Evolutionary conservation across 1,284 basidiomycete species (phyloP), one percentile per base, ranked within the genome.

Genomic region (Agaricales sp.): DNA sequence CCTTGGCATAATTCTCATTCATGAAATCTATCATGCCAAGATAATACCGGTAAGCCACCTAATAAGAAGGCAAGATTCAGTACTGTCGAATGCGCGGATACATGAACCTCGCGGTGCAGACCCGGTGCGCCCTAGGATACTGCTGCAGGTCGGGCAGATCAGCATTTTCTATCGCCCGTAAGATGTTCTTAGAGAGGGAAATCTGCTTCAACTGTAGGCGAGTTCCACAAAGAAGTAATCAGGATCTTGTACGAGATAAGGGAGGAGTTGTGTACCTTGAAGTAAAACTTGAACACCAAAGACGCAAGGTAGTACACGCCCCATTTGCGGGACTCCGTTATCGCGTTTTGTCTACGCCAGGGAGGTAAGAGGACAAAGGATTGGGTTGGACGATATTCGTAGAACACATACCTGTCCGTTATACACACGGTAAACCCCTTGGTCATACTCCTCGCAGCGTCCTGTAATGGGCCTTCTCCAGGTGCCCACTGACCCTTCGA

Each of bases 301-400:
- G 87, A 87, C 1, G 94, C 93, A n/a, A 96, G 78, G 58, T 93
- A 91, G 67, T 98, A 99, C 0, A 93, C 81, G 2, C 94, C 95
- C 82, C 84, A 92, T 66, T 92, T 91, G 48, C 91, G 74, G n/a
- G 89, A 92, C 61, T 87, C 79, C 2, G 75, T 69, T 21, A 79
- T 71, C 50, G 83, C 76, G 49, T 83, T 87, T 49, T 67, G 73
- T 57, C 86, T 81, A 52, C 14, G 13, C 20, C 20, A 26, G 24
- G 8, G 13, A n/a, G n/a, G n/a, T n/a, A n/a, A n/a, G n/a, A n/a
- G n/a, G n/a, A n/a, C n/a, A n/a, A n/a, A 12, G 12, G 30, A 12
- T 37, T 37, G 30, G 11, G 11, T 37, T 37, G 30, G 30, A 12
- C 16, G 30, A 37, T 37, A 12, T 37, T 37, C 30, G n/a, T n/a